Conservation (phyloP, 2,329 filamentous ascomycete genomes). For the Fusarium haematococcum region DNA sequence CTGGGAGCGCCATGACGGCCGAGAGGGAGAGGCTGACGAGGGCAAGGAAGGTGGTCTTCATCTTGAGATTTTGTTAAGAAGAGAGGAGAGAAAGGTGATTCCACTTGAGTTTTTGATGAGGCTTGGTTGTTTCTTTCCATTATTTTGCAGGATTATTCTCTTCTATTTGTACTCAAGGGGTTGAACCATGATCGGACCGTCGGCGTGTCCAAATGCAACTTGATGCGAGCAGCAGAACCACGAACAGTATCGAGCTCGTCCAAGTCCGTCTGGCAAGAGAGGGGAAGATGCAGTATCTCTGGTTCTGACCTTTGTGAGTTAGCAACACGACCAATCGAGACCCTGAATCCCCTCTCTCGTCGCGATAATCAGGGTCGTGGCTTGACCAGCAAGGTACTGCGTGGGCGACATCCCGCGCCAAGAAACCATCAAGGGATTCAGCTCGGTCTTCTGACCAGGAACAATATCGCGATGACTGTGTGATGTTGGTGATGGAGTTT, state of each 20-base stretch:
- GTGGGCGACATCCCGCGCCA: neutral
- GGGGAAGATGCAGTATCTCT: neutral
- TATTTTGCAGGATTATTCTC: neutral
- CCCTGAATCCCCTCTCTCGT: neutral
- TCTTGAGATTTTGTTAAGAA: neutral
- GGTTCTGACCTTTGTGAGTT: neutral
- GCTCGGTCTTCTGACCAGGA: neutral
- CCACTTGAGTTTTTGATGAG: neutral
- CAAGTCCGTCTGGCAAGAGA: neutral
- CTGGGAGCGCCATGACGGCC: neutral
- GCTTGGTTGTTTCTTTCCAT: neutral
- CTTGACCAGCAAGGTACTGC: neutral
- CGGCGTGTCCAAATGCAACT: neutral
- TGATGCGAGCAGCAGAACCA: neutral
- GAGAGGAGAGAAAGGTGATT: neutral
- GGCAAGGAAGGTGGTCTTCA: neutral
- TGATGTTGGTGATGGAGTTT: neutral
- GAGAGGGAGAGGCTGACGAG: neutral
- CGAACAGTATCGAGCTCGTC: neutral
- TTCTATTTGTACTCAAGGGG: neutral
- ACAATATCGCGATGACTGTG: neutral
- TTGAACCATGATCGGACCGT: neutral
- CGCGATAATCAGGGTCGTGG: neutral
- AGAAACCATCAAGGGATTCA: neutral
- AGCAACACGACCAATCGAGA: neutral